Evolutionary conservation across 805 yeast species (phyloP).

Genomic region (Suhomyces kilbournensis): DNA sequence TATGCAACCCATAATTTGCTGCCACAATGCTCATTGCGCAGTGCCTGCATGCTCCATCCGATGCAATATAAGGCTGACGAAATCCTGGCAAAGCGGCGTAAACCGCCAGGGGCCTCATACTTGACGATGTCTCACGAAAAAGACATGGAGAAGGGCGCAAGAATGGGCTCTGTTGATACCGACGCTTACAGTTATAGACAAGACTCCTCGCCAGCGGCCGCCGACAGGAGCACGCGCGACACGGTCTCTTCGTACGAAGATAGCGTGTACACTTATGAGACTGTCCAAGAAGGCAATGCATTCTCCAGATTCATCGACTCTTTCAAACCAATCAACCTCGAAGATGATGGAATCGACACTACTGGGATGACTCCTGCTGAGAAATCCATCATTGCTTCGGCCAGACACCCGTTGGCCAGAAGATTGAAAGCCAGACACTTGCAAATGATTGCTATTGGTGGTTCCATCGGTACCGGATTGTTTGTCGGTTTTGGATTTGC

Average conservation of each 20-base stretch:
- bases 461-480: slow-evolving; percentile 79
- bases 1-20: background rate
- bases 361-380: slow-evolving; percentile 37
- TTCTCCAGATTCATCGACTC: slow-evolving; percentile 28
- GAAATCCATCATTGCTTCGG: slow-evolving; percentile 36
- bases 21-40: background rate
- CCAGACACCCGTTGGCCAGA: slow-evolving; percentile 43
- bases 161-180: slow-evolving; percentile 5
- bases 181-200: slow-evolving; percentile 11
- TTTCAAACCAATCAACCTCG: slow-evolving; percentile 37
- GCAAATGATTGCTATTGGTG: slow-evolving; percentile 77
- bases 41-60: background rate
- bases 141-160: slow-evolving; percentile 1
- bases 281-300: slow-evolving; percentile 13
- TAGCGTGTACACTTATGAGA: slow-evolving; percentile 9
- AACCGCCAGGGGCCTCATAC: background rate
- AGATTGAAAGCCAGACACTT: slow-evolving; percentile 50
- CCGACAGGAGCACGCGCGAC: background rate
- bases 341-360: slow-evolving; percentile 23
- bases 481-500: slow-evolving; percentile 47
- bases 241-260: slow-evolving; percentile 5
- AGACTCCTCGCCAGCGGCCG: slow-evolving; percentile 5
- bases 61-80: background rate
- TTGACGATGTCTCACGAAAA: slow-evolving; percentile 1
- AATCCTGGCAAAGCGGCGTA: background rate